Conservation (phyloP, 2,329 filamentous ascomycete genomes). For the Acrocalymma vagum region DNA sequence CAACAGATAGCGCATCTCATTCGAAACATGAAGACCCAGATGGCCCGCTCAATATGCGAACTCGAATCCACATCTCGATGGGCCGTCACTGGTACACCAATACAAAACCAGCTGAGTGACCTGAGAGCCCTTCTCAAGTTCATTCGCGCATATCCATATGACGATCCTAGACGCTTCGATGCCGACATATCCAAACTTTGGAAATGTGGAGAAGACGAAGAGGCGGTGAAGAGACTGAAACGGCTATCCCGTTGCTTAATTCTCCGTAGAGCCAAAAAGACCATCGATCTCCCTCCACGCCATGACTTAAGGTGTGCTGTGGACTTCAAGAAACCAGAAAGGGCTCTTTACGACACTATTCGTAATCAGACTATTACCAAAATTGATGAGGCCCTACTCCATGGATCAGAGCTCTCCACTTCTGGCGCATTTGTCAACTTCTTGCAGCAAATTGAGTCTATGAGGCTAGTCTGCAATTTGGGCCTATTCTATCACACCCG, state of each 20-base stretch:
- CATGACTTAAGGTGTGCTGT: constrained; percentile 44
- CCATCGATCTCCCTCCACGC: constrained; percentile 49
- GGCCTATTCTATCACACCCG: constrained; percentile 31
- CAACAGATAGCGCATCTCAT: constrained; percentile 13
- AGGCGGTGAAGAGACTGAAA: constrained; percentile 51
- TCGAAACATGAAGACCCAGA: constrained; percentile 34
- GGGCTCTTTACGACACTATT: constrained; percentile 42
- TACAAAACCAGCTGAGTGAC: constrained; percentile 28
- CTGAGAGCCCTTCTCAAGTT: constrained; percentile 24
- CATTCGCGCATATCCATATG: constrained; percentile 20
- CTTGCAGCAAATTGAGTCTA: constrained; percentile 55
- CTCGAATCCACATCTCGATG: constrained; percentile 57
- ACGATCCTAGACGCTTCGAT: constrained; percentile 49
- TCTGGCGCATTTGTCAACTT: constrained; percentile 47
- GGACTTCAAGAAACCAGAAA: constrained; percentile 47
- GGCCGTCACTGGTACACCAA: constrained; percentile 60
- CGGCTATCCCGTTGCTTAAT: constrained; percentile 49
- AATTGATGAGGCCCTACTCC: constrained; percentile 39
- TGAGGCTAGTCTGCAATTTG: constrained; percentile 58
- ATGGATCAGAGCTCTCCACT: no score
- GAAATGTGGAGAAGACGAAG: constrained; percentile 45
- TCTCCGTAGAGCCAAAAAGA: constrained; percentile 50
- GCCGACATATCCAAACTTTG: constrained; percentile 49
- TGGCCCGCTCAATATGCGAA: constrained; percentile 35
- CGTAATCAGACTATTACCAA: constrained; percentile 3